phyloP scores from a whole-genome alignment of 257 asterid genomes.

The Plantago major region DNA sequence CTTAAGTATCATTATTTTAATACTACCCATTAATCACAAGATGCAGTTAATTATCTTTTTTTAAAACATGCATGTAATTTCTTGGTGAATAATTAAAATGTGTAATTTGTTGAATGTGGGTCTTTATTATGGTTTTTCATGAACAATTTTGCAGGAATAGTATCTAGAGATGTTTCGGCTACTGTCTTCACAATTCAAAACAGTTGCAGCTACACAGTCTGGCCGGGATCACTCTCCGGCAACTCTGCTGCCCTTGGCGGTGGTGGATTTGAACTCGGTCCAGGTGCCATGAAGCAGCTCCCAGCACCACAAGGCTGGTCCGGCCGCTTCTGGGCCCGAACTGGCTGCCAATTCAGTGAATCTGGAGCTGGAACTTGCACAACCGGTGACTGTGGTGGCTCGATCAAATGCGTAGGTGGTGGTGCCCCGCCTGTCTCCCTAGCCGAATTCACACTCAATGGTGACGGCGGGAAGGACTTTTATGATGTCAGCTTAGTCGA shows the following conservation, averaged over 20 bases:
- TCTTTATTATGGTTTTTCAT: background rate
- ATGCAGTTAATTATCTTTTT: too few relatives aligned
- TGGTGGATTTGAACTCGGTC: too few relatives aligned
- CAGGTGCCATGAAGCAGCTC: too few relatives aligned
- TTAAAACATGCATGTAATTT: background rate
- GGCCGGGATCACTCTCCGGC: too few relatives aligned
- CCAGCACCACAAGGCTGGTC: conserved; percentile 85
- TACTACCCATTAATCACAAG: too few relatives aligned
- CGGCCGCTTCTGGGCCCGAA: conserved; percentile 96
- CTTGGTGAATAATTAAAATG: background rate
- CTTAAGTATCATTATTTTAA: too few relatives aligned
- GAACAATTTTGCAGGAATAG: conserved; percentile 29
- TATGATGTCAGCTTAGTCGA: conserved; percentile 90
- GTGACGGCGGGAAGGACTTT: conserved; percentile 39
- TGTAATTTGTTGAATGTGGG: background rate
- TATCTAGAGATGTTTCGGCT: conserved; percentile 20
- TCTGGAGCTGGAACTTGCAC: conserved; percentile 58
- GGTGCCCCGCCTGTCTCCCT: conserved; percentile 70
- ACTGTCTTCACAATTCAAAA: too few relatives aligned
- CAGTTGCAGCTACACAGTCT: too few relatives aligned
- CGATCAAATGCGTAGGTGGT: conserved; percentile 51
- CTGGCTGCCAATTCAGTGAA: conserved; percentile 60
- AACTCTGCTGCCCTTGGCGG: too few relatives aligned
- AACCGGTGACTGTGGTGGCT: conserved; percentile 81
- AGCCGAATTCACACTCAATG: conserved; percentile 69